Evolutionary conservation across 2,329 filamentous ascomycete species (phyloP), one percentile per base, ranked within the genome.

Genomic region (Tolypocladium endophyticum): DNA sequence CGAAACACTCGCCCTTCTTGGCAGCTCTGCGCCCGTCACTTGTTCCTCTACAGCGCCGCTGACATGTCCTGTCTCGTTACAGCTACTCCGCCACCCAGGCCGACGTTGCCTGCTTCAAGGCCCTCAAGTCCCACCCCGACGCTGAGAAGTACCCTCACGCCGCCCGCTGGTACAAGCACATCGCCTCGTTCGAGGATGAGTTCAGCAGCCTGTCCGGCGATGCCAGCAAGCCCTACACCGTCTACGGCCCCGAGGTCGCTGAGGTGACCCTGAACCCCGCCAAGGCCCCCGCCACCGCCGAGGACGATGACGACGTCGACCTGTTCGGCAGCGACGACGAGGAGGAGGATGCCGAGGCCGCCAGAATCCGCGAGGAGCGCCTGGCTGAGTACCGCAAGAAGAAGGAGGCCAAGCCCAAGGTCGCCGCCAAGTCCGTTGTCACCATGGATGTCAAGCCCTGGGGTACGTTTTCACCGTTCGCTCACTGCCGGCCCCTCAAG

Each of bases 121-220:
- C 89, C 72, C 77, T 97, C 75, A 87, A 82, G 72, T 78, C 82
- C 69, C 78, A 85, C 62, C 94, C 94, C 70, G 86, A 88, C 68
- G 84, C 88, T 71, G 81, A 83, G 76, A 96, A 96, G 83, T 96
- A 89, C 87, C 92, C 93, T 72, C 83, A 96, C 81, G 92, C 89
- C 73, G 91, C 90, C 74, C 89, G 94, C 78, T 99, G 94, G 94
- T 97, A 96, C 87, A 96, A 95, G 86, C 93, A 99, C 86, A 90
- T 97, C 74, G 86, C 89, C 76, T 89, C 89, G 70, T 96, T 90
- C 81, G 87, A 95, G 84, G 83, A 88, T 68, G 93, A 97, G 78
- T 97, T 97, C 82, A 82, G 88, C 71, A 89, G 87, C 66, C 89
- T 99, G 58, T 85, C 91, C 61, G 94, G 94, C 77, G 93, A 97